Evolutionary conservation across 768 basidiomycete genomes (phyloP), one percentile per base, ranked within the genome.

Genomic region (Rubroboletus satanas): DNA sequence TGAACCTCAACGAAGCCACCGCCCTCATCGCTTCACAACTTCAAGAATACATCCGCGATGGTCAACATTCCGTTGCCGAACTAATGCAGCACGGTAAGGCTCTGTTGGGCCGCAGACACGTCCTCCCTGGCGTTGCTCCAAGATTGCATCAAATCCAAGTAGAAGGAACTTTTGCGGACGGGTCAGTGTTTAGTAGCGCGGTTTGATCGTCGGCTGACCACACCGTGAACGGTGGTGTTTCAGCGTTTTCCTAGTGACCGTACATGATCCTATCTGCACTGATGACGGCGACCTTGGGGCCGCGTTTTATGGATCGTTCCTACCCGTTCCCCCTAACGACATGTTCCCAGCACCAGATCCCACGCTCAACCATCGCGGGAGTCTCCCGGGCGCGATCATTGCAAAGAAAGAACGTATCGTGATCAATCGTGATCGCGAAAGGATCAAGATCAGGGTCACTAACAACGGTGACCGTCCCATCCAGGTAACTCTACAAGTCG

Each of bases 11-110:
- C 4, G 97, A 99, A 73, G 87, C 94, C 0, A 81, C 85, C 14
- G 94, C 92, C 2, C 81, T 99, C 9, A 93, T 99, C 59, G 87
- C 93, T 2, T 84, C 83, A n/a, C 89, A 92, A 62, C 81, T 98
- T 2, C 96, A 98, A 63, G 96, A 98, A 70, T 83, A 84, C 45
- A 96, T 97, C 62, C 80, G 97, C 10, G 97, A 98, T 88, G 96
- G 95, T 4, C 68, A 72, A 15, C 80, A 93, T 67, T 83, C 84
- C 0, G 95, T 98, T 9, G 80, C 91, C 0, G 83, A 98, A 58
- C 74, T 99, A n/a, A 96, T 96, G 95, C 85, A 92, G 45, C 77
- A 89, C 62, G 97, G 97, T 7, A 98, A 94, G 76, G 81, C 80
- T 18, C 68, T 99, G 49, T 79, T 99, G 9, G 95, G 96, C 2